Evolutionary conservation across 2,329 filamentous ascomycete species (phyloP).

Genomic region (Orbilia blumenaviensis): DNA sequence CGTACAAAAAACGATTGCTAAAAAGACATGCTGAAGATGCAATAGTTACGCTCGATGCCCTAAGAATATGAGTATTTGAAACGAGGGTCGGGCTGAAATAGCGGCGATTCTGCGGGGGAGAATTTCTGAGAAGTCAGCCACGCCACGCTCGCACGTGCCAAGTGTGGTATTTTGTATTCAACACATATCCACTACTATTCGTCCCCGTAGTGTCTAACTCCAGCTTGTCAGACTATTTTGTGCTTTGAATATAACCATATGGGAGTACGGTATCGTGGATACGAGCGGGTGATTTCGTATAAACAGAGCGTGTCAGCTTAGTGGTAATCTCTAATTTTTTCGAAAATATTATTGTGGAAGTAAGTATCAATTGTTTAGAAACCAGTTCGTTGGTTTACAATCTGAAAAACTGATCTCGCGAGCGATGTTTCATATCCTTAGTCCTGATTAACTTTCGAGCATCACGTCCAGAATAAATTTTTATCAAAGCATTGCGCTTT

Average conservation of each 20-base stretch:
- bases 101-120: slow-evolving; percentile 5
- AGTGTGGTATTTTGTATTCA: slow-evolving; percentile 14
- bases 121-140: too few relatives aligned
- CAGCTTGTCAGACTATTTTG: too few relatives aligned
- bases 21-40: neutral
- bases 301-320: too few relatives aligned
- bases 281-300: too few relatives aligned
- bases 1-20: slow-evolving; percentile 12
- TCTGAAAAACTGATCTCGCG: too few relatives aligned
- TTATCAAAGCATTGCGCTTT: neutral
- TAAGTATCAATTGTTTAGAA: too few relatives aligned
- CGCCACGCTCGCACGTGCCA: neutral
- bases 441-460: neutral
- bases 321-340: too few relatives aligned
- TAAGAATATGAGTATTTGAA: neutral
- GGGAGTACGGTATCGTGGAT: too few relatives aligned
- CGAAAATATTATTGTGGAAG: too few relatives aligned
- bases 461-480: neutral
- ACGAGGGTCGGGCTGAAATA: neutral
- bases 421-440: neutral
- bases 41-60: neutral
- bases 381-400: too few relatives aligned
- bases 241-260: too few relatives aligned
- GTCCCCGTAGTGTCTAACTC: too few relatives aligned
- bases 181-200: neutral